Conservation (phyloP, 2,329 filamentous ascomycete genomes). For the Myriosclerotinia scirpicola region DNA sequence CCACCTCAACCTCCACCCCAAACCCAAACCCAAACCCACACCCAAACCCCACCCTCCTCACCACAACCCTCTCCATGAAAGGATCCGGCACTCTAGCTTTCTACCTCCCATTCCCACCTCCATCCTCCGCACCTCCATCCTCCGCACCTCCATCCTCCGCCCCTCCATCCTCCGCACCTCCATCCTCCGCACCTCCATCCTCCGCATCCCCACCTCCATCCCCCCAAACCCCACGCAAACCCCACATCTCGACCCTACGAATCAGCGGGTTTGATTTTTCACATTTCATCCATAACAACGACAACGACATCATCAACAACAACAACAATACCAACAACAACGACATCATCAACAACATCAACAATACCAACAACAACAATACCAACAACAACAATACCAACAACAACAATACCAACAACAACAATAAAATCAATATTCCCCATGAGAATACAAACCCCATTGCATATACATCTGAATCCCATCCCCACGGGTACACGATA, state of each 20-base stretch:
- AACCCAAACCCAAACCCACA: no score
- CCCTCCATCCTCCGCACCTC: no score
- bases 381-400: no score
- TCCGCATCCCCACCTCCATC: no score
- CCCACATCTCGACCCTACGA: neutral
- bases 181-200: fast-evolving
- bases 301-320: no score
- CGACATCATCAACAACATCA: neutral
- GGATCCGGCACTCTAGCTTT: neutral
- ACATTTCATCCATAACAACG: neutral
- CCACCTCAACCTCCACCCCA: neutral
- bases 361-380: neutral
- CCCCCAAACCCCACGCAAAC: no score
- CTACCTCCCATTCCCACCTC: neutral
- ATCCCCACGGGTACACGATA: neutral
- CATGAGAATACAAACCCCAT: neutral
- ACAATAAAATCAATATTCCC: neutral
- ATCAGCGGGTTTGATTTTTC: neutral
- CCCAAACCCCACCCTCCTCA: neutral
- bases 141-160: no score
- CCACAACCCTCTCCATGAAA: neutral
- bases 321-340: no score
- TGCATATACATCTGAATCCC: no score
- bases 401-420: no score
- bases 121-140: neutral